phyloP scores from a whole-genome alignment of 2,329 filamentous ascomycete genomes.

The Sporothrix variecibatus region DNA sequence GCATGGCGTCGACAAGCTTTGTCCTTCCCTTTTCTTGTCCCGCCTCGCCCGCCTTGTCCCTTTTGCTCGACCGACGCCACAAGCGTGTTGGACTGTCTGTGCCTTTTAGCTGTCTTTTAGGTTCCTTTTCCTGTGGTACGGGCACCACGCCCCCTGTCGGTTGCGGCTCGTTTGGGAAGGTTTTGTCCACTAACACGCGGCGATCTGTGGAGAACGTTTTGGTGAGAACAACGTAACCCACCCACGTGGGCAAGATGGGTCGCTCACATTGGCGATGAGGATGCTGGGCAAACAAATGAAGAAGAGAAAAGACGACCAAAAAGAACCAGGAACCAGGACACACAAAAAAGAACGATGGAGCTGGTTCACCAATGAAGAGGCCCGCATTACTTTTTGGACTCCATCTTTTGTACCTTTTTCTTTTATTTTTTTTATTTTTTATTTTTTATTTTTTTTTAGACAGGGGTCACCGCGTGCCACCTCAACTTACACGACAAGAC shows the following conservation, averaged over 20 bases:
- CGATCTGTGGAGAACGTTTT: background rate
- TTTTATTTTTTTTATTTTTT: background rate
- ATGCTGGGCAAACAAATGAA: background rate
- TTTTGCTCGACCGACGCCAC: slow-evolving; percentile 16
- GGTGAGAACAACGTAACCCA: background rate
- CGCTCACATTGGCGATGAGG: slow-evolving; percentile 3
- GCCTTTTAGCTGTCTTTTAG: background rate
- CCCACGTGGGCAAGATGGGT: slow-evolving; percentile 11
- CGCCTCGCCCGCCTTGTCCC: slow-evolving; percentile 15
- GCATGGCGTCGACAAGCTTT: background rate
- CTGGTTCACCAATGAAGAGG: background rate
- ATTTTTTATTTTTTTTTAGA: background rate
- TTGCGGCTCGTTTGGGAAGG: background rate
- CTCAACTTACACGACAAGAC: slow-evolving; percentile 1
- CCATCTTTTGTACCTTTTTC: background rate
- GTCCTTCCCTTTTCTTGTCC: background rate
- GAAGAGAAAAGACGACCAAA: background rate
- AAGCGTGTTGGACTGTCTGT: background rate
- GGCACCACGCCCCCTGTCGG: background rate
- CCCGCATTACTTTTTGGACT: background rate
- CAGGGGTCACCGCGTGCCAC: background rate
- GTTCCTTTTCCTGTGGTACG: background rate
- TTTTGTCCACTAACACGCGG: background rate
- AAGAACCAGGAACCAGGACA: background rate
- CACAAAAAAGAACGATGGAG: background rate